Evolutionary conservation across 805 yeast genomes (phyloP), one percentile per base, ranked within the genome.

Genomic region (Nakazawaea wyomingensis): DNA sequence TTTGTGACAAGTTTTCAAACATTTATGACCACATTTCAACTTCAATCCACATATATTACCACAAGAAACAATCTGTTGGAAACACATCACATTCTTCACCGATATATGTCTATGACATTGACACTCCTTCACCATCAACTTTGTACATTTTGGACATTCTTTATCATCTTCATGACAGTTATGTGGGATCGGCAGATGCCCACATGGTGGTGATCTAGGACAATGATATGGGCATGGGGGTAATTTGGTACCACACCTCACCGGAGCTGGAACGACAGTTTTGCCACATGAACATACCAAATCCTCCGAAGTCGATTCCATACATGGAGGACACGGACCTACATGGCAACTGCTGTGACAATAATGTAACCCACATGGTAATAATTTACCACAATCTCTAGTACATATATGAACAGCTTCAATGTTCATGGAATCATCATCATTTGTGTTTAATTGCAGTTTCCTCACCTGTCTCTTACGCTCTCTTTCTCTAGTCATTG

Each of bases 291-390:
- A 73, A 55, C 96, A 87, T 3, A 78, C 74, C 51, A 85, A 64
- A 56, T 87, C 96, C 16, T 85, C 87, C 32, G 80, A 76, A n/a
- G 84, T 73, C 4, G 91, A 81, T 54, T 86, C 95, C 38, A 85
- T 58, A 57, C 96, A 87, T 10, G 89, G 84, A 3, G 79, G 75
- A 61, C 96, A 87, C 3, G 83, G 74, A 0, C 96, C 96, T 11
- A 76, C 65, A 59, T 87, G 96, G 53, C 95, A 87, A 19, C 80
- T 72, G 50, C 80, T 74, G 35, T 70, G 69, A 59, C 96, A 87
- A 30, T 68, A 54, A 58, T 87, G 96, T 34, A 57, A 53, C 0
- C 80, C 81, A 64, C 96, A 87, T 16, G 76, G 57, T 40, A 84
- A 65, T 45, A 73, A 55, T 50, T 78, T 70, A 54, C 76, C 77